Evolutionary conservation across 1,284 basidiomycete species (phyloP).

Genomic region (Irpex lacteus): DNA sequence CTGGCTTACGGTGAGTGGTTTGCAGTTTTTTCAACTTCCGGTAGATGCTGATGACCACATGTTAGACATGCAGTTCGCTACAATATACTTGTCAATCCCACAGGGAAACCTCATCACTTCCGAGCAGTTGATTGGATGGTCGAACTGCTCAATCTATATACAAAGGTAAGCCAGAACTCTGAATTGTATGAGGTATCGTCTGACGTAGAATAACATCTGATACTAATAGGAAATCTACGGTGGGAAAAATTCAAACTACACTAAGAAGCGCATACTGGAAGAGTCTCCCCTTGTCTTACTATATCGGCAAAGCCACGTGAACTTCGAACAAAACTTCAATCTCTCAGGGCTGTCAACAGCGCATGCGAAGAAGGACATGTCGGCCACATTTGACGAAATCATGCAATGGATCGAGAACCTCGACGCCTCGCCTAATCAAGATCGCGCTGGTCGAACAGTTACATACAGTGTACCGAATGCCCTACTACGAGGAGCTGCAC

Average conservation of each 20-base stretch:
- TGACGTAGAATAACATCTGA: too few relatives aligned
- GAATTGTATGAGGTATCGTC: too few relatives aligned
- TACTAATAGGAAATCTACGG: conserved; percentile 4
- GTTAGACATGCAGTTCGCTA: too few relatives aligned
- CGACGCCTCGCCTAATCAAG: conserved; percentile 16
- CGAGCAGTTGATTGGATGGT: conserved; percentile 29
- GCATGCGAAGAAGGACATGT: conserved; percentile 30
- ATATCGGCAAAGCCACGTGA: conserved; percentile 20
- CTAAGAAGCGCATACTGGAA: conserved; percentile 25
- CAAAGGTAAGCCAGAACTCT: conserved; percentile 19
- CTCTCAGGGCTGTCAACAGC: conserved; percentile 22
- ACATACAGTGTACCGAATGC: conserved; percentile 21
- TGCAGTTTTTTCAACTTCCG: too few relatives aligned
- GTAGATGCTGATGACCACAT: too few relatives aligned
- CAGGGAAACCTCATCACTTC: conserved; percentile 23
- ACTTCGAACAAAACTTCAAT: conserved; percentile 28
- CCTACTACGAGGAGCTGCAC: conserved; percentile 22
- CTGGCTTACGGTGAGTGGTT: neutral
- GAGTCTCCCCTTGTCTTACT: conserved; percentile 32
- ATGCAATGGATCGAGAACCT: conserved; percentile 19
- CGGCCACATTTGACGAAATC: conserved; percentile 23
- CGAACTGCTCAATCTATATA: conserved; percentile 29
- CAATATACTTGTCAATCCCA: conserved; percentile 28
- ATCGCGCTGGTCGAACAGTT: conserved; percentile 17
- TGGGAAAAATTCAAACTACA: conserved; percentile 24